Evolutionary conservation across 306 rosid species (phyloP).

Genomic region (Urtica urens): DNA sequence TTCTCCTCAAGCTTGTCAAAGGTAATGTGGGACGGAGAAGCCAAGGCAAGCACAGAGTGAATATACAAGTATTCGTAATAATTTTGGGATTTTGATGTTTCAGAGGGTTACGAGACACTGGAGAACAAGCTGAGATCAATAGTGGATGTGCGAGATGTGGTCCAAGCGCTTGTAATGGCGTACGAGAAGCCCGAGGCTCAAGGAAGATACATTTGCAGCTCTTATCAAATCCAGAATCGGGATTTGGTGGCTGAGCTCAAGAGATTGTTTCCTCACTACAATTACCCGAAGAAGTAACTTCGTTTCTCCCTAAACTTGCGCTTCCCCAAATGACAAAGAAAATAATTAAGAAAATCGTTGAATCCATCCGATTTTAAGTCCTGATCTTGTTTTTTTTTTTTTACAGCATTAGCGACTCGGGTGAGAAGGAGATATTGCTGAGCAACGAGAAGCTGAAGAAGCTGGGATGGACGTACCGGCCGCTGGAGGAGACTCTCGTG

Average conservation of each 20-base stretch:
- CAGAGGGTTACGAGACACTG: slow-evolving; percentile 38
- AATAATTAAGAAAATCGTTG: no score
- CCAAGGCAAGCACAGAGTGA: background rate
- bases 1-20: slow-evolving; percentile 35
- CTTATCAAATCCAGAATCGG: slow-evolving; percentile 19
- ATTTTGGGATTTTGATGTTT: background rate
- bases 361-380: background rate
- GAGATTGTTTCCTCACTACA: slow-evolving; percentile 40
- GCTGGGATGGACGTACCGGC: slow-evolving; percentile 10
- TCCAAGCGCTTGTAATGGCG: slow-evolving; percentile 41
- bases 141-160: slow-evolving; percentile 59
- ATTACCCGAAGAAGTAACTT: slow-evolving; percentile 56
- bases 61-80: background rate
- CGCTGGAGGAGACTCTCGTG: slow-evolving; percentile 5
- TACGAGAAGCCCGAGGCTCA: slow-evolving; percentile 62
- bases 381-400: background rate
- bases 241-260: slow-evolving; percentile 45
- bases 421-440: background rate
- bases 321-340: no score
- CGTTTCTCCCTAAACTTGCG: background rate
- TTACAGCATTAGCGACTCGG: slow-evolving; percentile 34
- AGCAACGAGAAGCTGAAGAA: slow-evolving; percentile 12
- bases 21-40: slow-evolving; percentile 31
- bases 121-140: slow-evolving; percentile 34
- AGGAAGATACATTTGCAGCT: slow-evolving; percentile 54